phyloP scores from a whole-genome alignment of 2,329 filamentous ascomycete genomes.

The Ophiostoma piceae region DNA sequence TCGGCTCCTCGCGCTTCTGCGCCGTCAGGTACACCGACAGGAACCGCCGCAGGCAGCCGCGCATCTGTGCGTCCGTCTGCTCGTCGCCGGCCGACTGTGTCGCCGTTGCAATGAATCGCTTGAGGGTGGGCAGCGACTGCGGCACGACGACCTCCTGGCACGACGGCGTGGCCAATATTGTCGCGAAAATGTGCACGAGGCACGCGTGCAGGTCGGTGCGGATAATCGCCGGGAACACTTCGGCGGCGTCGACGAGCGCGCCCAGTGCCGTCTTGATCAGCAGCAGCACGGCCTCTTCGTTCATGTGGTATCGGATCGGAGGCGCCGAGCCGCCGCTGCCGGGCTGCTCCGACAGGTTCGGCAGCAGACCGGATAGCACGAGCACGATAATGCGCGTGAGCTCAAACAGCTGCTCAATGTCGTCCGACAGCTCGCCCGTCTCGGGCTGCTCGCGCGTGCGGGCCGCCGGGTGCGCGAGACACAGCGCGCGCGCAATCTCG shows the following conservation, averaged over 20 bases:
- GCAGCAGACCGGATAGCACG: slow-evolving; percentile 80
- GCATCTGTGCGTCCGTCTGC: slow-evolving; percentile 52
- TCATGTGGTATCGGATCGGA: slow-evolving; percentile 59
- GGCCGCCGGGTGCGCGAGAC: slow-evolving; percentile 85
- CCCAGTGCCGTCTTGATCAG: slow-evolving; percentile 76
- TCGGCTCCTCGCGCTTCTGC: slow-evolving; percentile 67
- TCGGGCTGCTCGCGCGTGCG: slow-evolving; percentile 60
- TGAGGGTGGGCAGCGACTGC: slow-evolving; percentile 82
- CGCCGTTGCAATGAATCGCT: slow-evolving; percentile 79
- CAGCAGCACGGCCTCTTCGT: slow-evolving; percentile 80
- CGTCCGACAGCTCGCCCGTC: slow-evolving; percentile 81
- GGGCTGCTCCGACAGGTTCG: slow-evolving; percentile 56
- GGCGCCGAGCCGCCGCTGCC: not conserved
- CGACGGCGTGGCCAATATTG: slow-evolving; percentile 77
- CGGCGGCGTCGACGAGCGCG: slow-evolving; percentile 86
- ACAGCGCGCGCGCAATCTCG: slow-evolving; percentile 84
- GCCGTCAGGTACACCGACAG: slow-evolving; percentile 71
- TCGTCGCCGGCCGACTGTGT: slow-evolving; percentile 44
- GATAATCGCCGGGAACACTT: slow-evolving; percentile 94
- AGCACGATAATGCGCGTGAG: slow-evolving; percentile 93
- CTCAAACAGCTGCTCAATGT: slow-evolving; percentile 97
- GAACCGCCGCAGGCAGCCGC: slow-evolving; percentile 77
- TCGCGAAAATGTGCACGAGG: slow-evolving; percentile 93
- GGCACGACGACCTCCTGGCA: slow-evolving; percentile 89
- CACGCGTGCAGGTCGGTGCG: slow-evolving; percentile 94